These are phyloP conservation scores for Mycena indigotica DNA, from an alignment of 768 basidiomycete genomes.

Conservation along the genomic window DNA sequence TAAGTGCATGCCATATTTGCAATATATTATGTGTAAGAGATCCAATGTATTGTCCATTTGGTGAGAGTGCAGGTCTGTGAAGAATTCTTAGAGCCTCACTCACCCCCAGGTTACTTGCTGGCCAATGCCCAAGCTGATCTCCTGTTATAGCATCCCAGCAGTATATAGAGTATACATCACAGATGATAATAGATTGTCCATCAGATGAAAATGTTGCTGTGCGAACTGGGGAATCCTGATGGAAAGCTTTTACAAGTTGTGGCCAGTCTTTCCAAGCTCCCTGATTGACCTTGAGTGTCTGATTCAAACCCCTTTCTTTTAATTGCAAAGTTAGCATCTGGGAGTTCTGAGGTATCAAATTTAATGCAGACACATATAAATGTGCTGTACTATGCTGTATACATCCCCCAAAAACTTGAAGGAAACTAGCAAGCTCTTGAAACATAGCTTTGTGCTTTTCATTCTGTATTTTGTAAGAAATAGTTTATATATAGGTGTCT, in stretches of 20 bases:
- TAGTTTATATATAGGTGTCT: neutral
- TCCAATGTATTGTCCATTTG: no score
- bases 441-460: neutral
- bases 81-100: neutral
- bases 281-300: neutral
- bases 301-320: neutral
- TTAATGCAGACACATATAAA: slow-evolving; percentile 5
- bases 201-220: no score
- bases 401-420: neutral
- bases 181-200: no score
- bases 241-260: no score
- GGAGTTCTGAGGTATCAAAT: neutral
- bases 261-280: no score
- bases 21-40: no score
- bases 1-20: no score
- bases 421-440: neutral
- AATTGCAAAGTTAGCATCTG: neutral
- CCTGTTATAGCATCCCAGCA: no score
- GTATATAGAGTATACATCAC: no score
- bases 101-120: neutral
- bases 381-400: slow-evolving; percentile 4
- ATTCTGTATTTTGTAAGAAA: neutral
- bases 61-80: no score
- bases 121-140: no score
- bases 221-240: no score